These are phyloP conservation scores for Glarea lozoyensis DNA, from an alignment of 495 filamentous ascomycete genomes.

Conservation along the genomic window DNA sequence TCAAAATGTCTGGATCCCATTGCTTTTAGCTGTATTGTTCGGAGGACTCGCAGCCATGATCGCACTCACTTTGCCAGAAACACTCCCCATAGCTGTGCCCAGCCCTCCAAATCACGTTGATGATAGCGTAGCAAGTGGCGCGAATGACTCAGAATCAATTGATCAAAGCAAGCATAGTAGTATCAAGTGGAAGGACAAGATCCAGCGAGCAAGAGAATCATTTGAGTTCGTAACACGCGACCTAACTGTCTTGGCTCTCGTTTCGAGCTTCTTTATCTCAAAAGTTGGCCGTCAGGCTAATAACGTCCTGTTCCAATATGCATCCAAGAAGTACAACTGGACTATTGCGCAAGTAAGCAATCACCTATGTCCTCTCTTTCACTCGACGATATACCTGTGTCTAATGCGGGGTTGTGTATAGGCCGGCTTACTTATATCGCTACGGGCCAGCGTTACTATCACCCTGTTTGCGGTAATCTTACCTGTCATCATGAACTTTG, in stretches of 20 bases:
- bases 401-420: too few relatives aligned
- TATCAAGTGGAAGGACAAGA: background rate
- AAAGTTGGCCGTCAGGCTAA: slow-evolving; percentile 2
- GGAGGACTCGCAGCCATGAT: too few relatives aligned
- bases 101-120: too few relatives aligned
- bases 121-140: slow-evolving; percentile 40
- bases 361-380: too few relatives aligned
- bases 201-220: background rate
- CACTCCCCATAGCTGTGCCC: too few relatives aligned
- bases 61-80: too few relatives aligned
- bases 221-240: slow-evolving; percentile 8
- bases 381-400: too few relatives aligned
- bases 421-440: slow-evolving; percentile 43
- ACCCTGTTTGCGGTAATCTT: slow-evolving; percentile 38
- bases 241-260: slow-evolving; percentile 4
- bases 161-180: background rate
- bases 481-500: slow-evolving; percentile 30
- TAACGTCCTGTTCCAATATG: slow-evolving; percentile 37
- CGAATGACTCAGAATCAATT: slow-evolving; percentile 24
- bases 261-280: slow-evolving; percentile 4
- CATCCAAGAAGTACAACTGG: slow-evolving; percentile 45
- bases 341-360: too few relatives aligned
- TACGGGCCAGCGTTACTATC: slow-evolving; percentile 38
- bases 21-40: too few relatives aligned
- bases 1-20: too few relatives aligned